These are phyloP conservation scores for Hebeloma cylindrosporum DNA, from an alignment of 768 basidiomycete genomes.

Conservation along the genomic window DNA sequence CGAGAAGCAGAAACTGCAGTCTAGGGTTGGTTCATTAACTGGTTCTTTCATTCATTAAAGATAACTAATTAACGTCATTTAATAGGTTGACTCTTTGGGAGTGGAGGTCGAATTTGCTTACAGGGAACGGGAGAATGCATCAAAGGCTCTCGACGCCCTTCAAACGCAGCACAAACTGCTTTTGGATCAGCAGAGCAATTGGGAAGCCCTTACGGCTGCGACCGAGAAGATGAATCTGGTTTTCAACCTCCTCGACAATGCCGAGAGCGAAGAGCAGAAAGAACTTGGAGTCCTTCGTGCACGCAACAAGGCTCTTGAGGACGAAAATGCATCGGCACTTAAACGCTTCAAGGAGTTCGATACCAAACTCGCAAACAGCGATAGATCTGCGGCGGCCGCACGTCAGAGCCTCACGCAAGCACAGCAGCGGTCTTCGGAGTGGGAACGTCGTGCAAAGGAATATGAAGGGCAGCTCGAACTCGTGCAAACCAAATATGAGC, in stretches of 20 bases:
- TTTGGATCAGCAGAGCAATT: conserved; percentile 64
- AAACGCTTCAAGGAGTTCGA: conserved; percentile 77
- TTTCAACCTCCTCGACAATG: conserved; percentile 56
- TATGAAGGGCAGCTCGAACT: conserved; percentile 63
- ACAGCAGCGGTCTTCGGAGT: conserved; percentile 77
- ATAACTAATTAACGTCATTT: conserved; percentile 10
- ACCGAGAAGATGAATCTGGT: conserved; percentile 74
- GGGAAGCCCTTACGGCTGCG: conserved; percentile 72
- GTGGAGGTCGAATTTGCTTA: conserved; percentile 51
- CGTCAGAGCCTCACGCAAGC: conserved; percentile 68
- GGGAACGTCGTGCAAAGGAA: conserved; percentile 78
- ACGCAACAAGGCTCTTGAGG: conserved; percentile 60
- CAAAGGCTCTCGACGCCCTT: conserved; percentile 49
- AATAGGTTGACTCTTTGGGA: conserved; percentile 64
- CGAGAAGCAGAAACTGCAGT: conserved; percentile 57
- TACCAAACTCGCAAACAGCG: conserved; percentile 55
- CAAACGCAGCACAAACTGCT: conserved; percentile 63
- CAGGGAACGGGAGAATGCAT: conserved; percentile 63
- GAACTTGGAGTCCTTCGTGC: conserved; percentile 71
- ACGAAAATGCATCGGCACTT: conserved; percentile 64
- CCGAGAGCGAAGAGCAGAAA: conserved; percentile 69
- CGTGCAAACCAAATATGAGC: conserved; percentile 60
- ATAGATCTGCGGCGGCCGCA: conserved; percentile 54
- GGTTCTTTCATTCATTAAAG: conserved; percentile 9
- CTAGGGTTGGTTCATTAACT: conserved; percentile 49